phyloP scores from a whole-genome alignment of 768 basidiomycete species.

The Termitomyces bulborhizus region DNA sequence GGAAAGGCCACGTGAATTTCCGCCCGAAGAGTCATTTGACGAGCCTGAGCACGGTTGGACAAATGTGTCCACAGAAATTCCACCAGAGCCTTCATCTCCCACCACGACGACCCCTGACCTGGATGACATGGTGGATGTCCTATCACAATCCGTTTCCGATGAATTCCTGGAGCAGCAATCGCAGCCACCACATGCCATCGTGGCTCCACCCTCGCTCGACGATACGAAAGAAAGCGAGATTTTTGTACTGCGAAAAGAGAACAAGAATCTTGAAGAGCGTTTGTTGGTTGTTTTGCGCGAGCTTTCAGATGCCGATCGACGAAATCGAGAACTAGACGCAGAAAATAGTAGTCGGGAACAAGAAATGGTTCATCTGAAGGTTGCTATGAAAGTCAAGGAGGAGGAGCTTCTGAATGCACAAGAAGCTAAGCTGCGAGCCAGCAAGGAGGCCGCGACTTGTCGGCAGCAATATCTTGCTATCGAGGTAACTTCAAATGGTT shows the following conservation, averaged over 20 bases:
- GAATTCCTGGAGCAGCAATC: background rate
- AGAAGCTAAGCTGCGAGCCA: background rate
- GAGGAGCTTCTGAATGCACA: background rate
- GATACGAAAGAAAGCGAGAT: background rate
- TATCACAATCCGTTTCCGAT: background rate
- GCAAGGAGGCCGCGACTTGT: background rate
- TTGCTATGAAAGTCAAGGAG: background rate
- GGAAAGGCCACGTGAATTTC: background rate
- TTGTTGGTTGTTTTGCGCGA: slow-evolving; percentile 1
- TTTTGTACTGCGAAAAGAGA: background rate
- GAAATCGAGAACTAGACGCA: slow-evolving; percentile 7
- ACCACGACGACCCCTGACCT: background rate
- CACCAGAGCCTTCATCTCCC: background rate
- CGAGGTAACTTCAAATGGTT: background rate
- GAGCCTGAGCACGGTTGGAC: background rate
- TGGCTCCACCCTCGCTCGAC: no score
- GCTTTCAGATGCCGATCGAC: slow-evolving; percentile 2
- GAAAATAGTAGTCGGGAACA: slow-evolving; percentile 4
- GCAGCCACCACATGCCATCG: background rate
- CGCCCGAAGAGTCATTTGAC: background rate
- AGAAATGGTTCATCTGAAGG: background rate
- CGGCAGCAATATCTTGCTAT: background rate
- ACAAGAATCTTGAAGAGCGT: background rate
- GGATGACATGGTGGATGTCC: slow-evolving; percentile 1
- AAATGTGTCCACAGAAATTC: background rate